Conservation (phyloP, 495 filamentous ascomycete species). For the Neurospora sp. region DNA sequence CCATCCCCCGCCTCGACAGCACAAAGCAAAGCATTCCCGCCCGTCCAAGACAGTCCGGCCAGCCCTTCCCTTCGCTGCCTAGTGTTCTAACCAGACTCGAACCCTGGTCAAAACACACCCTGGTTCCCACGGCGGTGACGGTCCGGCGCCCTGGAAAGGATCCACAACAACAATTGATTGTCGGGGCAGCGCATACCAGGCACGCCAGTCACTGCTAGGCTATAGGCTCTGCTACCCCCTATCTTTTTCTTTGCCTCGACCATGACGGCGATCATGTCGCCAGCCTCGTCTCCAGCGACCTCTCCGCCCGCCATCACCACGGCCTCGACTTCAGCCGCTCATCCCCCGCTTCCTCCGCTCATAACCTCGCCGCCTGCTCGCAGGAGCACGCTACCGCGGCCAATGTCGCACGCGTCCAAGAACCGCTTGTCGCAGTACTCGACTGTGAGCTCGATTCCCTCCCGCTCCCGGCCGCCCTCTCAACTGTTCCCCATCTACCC, state of each 20-base stretch:
- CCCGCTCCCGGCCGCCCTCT: slow-evolving; percentile 67
- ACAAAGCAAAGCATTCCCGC: neutral
- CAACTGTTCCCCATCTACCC: slow-evolving; percentile 75
- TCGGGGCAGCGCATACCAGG: neutral
- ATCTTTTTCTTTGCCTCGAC: slow-evolving; percentile 3
- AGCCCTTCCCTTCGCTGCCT: neutral
- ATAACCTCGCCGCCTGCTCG: slow-evolving; percentile 50
- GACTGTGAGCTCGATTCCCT: slow-evolving; percentile 56
- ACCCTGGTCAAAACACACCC: neutral
- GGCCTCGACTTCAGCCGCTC: slow-evolving; percentile 41
- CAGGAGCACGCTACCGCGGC: slow-evolving; percentile 50
- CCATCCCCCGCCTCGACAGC: neutral
- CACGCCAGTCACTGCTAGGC: neutral
- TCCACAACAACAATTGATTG: neutral
- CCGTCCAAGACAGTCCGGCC: neutral
- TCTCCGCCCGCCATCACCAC: slow-evolving; percentile 43
- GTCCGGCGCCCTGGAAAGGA: neutral
- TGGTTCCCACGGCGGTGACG: neutral
- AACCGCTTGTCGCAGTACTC: slow-evolving; percentile 59
- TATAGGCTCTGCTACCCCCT: neutral
- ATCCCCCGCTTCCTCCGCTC: slow-evolving; percentile 51
- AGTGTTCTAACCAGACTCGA: neutral
- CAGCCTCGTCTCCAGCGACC: slow-evolving; percentile 42
- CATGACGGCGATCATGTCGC: slow-evolving; percentile 52
- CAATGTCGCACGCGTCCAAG: slow-evolving; percentile 59